phyloP scores from a whole-genome alignment of 106 monocot genomes.

The Acorus gramineus region DNA sequence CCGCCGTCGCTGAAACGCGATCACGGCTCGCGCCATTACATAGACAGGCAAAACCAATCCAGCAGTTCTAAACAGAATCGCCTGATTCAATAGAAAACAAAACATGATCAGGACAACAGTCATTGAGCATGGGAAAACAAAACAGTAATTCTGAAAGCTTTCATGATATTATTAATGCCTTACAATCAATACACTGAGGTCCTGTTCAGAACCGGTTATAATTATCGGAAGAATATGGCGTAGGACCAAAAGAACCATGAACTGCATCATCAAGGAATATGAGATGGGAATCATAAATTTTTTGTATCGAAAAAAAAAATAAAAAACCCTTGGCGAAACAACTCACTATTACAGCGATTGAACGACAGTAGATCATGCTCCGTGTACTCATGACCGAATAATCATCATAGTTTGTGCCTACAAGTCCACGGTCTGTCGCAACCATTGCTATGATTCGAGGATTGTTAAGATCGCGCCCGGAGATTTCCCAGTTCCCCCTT shows the following conservation, averaged over 20 bases:
- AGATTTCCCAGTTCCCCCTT: constrained; percentile 80
- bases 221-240: constrained; percentile 70
- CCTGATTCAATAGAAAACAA: constrained; percentile 18
- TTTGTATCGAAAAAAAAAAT: not conserved
- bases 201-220: constrained; percentile 43
- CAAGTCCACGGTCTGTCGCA: constrained; percentile 29
- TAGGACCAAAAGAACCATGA: constrained; percentile 65
- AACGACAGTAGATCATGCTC: constrained; percentile 41
- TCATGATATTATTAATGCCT: not conserved
- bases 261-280: constrained; percentile 23
- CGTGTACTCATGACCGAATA: constrained; percentile 28
- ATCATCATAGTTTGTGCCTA: constrained; percentile 33
- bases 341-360: constrained; percentile 68
- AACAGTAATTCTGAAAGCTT: not conserved
- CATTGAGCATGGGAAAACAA: not conserved
- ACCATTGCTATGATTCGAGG: constrained; percentile 58
- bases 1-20: constrained; percentile 23
- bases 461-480: constrained; percentile 36
- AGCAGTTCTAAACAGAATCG: constrained; percentile 44
- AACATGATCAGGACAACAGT: not conserved
- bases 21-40: constrained; percentile 41
- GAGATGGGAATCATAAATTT: not conserved
- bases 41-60: constrained; percentile 55
- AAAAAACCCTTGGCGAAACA: not conserved
- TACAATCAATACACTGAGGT: constrained; percentile 59